phyloP scores from a whole-genome alignment of 2,329 filamentous ascomycete species.

The Beauveria asiatica region DNA sequence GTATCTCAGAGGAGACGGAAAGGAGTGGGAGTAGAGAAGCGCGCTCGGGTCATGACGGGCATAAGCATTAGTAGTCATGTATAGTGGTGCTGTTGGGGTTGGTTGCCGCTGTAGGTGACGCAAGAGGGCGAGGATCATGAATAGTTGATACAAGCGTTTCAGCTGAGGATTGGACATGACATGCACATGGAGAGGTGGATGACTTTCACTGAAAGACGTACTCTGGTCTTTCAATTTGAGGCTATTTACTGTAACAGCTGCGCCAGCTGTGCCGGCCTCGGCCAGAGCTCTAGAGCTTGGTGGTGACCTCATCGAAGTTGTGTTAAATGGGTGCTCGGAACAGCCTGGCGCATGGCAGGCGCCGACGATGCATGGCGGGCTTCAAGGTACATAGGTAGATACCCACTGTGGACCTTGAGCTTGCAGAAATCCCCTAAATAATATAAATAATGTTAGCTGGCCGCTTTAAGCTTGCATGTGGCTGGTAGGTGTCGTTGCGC shows the following conservation, averaged over 20 bases:
- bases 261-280: no score
- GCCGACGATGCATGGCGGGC: no score
- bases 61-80: not conserved
- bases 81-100: no score
- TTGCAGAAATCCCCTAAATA: not conserved
- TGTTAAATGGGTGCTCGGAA: no score
- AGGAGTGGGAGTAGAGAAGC: constrained; percentile 14
- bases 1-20: constrained; percentile 50
- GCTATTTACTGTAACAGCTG: no score
- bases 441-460: not conserved
- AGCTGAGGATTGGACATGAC: not conserved
- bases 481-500: not conserved
- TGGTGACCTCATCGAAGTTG: no score
- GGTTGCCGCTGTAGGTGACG: not conserved
- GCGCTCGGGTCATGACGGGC: not conserved
- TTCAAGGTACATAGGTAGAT: no score
- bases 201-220: no score
- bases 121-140: not conserved
- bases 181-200: not conserved
- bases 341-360: not conserved
- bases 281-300: no score
- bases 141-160: not conserved
- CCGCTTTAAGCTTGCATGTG: not conserved
- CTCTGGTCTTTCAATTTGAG: no score
- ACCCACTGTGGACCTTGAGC: not conserved